Evolutionary conservation across 148 eudicot genomes (phyloP).

Genomic region (Persicaria tinctoria): DNA sequence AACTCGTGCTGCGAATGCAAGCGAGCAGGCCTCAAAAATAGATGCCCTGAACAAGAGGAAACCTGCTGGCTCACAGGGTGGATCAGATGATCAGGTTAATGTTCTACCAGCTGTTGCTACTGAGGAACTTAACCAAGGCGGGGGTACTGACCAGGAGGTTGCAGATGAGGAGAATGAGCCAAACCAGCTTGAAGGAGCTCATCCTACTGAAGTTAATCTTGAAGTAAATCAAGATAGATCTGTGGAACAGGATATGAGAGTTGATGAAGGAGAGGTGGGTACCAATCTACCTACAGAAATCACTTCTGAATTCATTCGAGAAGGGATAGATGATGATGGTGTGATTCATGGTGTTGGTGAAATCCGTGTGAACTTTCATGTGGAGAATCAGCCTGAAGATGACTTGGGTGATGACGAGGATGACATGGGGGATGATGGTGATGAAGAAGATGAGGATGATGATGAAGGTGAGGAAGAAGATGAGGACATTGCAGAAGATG

Average conservation of each 20-base stretch:
- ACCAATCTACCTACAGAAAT: constrained; percentile 40
- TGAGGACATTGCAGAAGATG: constrained; percentile 90
- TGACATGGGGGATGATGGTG: constrained; percentile 92
- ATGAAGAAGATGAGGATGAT: constrained; percentile 66
- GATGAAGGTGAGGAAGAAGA: constrained; percentile 94
- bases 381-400: constrained; percentile 64
- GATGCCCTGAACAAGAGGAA: constrained; percentile 65
- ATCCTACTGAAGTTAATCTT: constrained; percentile 29
- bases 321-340: constrained; percentile 69
- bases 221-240: constrained; percentile 36
- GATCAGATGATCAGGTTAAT: constrained; percentile 37
- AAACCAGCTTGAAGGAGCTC: constrained; percentile 28
- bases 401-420: constrained; percentile 92
- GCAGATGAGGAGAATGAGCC: constrained; percentile 31
- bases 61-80: constrained; percentile 35
- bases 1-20: constrained; percentile 85
- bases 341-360: constrained; percentile 39
- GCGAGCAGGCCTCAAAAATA: constrained; percentile 59
- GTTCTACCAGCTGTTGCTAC: constrained; percentile 25
- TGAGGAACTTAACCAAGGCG: constrained; percentile 30
- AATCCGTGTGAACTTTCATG: constrained; percentile 72
- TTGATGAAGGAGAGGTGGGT: constrained; percentile 38
- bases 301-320: constrained; percentile 59
- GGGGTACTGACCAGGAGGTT: constrained; percentile 31
- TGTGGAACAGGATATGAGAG: constrained; percentile 57